A percentile compares a stretch with the other conserved stretches of the same genome.
Conservation (phyloP, 2,329 filamentous ascomycete genomes). For the Aaosphaeria pasadenensis region DNA sequence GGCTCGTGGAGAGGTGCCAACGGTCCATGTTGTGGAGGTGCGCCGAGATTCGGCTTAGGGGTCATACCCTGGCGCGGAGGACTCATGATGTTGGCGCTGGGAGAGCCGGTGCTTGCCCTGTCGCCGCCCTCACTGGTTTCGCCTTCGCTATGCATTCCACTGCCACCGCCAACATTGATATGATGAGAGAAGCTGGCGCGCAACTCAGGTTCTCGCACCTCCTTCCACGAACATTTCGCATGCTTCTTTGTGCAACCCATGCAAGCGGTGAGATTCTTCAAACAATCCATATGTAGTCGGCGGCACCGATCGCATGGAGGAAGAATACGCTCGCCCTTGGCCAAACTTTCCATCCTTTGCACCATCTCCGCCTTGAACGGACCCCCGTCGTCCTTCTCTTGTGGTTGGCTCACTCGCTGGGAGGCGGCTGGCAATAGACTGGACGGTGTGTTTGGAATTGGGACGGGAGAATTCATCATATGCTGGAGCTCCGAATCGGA, state of each 20-base stretch:
- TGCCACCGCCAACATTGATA: constrained; percentile 10
- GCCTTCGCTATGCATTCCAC: constrained; percentile 30
- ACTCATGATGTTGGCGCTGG: constrained; percentile 17
- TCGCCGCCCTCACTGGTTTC: constrained; percentile 26
- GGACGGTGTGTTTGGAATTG: constrained; percentile 55
- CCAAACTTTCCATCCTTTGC: constrained; percentile 70
- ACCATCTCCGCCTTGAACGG: constrained; percentile 66
- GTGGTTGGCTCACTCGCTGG: constrained; percentile 32
- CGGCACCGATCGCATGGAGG: constrained; percentile 84
- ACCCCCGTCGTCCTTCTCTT: constrained; percentile 56
- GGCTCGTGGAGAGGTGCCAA: constrained; percentile 11
- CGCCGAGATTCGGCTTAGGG: constrained; percentile 8
- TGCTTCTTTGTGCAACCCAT: constrained; percentile 88
- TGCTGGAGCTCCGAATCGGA: constrained; percentile 39
- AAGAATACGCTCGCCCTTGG: constrained; percentile 70
- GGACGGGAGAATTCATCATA: constrained; percentile 47
- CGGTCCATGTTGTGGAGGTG: not conserved
- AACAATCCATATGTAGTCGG: constrained; percentile 73
- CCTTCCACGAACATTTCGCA: constrained; percentile 82
- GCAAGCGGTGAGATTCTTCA: constrained; percentile 84
- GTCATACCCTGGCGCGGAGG: constrained; percentile 20
- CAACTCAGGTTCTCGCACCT: constrained; percentile 71
- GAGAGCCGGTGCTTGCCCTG: constrained; percentile 27
- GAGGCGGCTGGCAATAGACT: constrained; percentile 49
- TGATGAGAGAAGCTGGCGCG: constrained; percentile 22